Evolutionary conservation across 176 grass and related monocot genomes (phyloP).

Genomic region (Eremochloa ophiuroides): DNA sequence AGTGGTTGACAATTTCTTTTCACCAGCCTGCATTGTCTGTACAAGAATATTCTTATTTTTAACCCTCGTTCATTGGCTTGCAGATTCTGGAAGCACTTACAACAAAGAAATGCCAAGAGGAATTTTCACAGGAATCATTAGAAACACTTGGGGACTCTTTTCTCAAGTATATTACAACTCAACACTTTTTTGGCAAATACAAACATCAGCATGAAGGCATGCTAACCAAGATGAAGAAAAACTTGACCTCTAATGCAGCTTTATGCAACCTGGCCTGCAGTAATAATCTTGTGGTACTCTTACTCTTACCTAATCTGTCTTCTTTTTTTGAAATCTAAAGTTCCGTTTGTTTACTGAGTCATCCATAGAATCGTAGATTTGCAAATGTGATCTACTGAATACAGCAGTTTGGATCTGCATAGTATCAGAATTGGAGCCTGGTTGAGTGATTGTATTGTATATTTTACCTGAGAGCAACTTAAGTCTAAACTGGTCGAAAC

Average conservation of each 20-base stretch:
- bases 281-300: conserved; percentile 58
- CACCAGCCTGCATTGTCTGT: not conserved
- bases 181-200: conserved; percentile 60
- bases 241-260: conserved; percentile 62
- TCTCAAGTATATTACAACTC: conserved; percentile 64
- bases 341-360: not conserved
- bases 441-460: not conserved
- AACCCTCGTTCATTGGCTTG: not conserved
- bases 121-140: conserved; percentile 74
- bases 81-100: conserved; percentile 85
- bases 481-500: not conserved
- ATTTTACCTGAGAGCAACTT: not conserved
- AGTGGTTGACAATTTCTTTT: not conserved
- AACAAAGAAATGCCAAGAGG: conserved; percentile 63
- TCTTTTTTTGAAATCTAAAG: not conserved
- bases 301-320: not conserved
- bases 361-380: not conserved
- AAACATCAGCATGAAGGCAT: conserved; percentile 71
- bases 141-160: conserved; percentile 94
- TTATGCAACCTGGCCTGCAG: conserved; percentile 50
- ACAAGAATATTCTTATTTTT: conserved; percentile 2
- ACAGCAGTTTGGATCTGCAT: not conserved
- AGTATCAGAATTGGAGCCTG: not conserved
- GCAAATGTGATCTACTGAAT: not conserved
- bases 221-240: conserved; percentile 75